Evolutionary conservation across 2,329 filamentous ascomycete genomes (phyloP).

Genomic region (Arthrobotrys sphaeroides): DNA sequence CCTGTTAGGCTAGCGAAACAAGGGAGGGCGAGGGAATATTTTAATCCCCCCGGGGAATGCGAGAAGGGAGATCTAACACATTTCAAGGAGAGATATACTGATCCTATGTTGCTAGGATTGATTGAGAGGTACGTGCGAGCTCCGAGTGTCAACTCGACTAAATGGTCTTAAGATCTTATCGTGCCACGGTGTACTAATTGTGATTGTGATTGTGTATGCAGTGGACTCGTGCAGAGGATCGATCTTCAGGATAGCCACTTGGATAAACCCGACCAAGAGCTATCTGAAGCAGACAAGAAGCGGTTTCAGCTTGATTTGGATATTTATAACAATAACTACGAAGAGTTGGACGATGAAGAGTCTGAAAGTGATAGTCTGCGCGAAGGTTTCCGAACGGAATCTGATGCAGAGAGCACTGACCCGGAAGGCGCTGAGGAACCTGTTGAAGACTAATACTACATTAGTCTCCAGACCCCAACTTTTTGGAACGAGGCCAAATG

Average conservation of each 20-base stretch:
- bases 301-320: conserved; percentile 12
- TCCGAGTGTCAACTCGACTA: no score
- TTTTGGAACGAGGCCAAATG: no score
- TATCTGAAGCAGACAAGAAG: not conserved
- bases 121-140: conserved; percentile 17
- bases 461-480: no score
- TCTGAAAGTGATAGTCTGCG: not conserved
- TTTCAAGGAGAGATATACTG: not conserved
- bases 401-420: not conserved
- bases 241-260: conserved; percentile 27
- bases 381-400: not conserved
- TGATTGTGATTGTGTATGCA: not conserved
- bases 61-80: conserved; percentile 8
- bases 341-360: not conserved
- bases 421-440: no score
- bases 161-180: no score
- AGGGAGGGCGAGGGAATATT: conserved; percentile 9
- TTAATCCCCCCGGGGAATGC: conserved; percentile 19
- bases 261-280: not conserved
- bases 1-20: conserved; percentile 62
- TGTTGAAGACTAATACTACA: no score
- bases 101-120: not conserved
- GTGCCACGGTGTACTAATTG: no score
- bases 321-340: not conserved
- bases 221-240: conserved; percentile 19